Percentiles rank a stretch among this genome's conserved stretches.
phyloP scores from a whole-genome alignment of 2,329 filamentous ascomycete species.

The Truncatella angustata region DNA sequence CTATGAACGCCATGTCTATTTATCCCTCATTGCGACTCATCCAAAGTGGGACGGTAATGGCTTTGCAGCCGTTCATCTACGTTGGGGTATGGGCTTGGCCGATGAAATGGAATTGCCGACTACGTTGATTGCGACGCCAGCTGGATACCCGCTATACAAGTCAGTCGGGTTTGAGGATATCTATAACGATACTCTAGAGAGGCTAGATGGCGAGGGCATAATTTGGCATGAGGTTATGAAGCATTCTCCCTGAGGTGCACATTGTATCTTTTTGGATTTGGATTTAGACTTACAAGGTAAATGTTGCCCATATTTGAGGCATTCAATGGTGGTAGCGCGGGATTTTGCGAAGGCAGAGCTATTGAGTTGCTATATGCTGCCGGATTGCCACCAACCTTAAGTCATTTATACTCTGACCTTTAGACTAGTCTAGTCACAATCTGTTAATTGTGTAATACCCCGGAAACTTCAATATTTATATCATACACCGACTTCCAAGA shows the following conservation, averaged over 20 bases:
- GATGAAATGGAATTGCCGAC: neutral
- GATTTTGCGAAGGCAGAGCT: neutral
- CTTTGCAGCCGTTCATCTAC: conserved; percentile 1
- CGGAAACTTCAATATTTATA: neutral
- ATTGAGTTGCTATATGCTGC: neutral
- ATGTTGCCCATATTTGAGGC: neutral
- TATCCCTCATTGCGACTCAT: conserved; percentile 1
- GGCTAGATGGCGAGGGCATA: neutral
- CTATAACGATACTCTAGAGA: neutral
- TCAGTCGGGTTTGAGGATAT: conserved; percentile 6
- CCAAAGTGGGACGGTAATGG: conserved; percentile 8
- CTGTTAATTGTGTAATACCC: too few species aligned
- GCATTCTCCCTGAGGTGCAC: neutral
- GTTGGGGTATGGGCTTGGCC: conserved; percentile 4
- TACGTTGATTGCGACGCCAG: neutral
- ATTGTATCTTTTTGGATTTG: too few species aligned
- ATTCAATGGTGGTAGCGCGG: neutral
- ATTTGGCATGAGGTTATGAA: conserved; percentile 8
- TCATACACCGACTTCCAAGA: too few species aligned
- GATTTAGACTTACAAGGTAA: too few species aligned
- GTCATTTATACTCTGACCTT: neutral
- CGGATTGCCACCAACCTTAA: neutral
- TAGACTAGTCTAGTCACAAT: too few species aligned
- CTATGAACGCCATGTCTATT: neutral
- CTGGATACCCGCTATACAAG: conserved; percentile 7